These are phyloP conservation scores for Microcyclosporella mali DNA, from an alignment of 2,329 filamentous ascomycete genomes.

Conservation along the genomic window DNA sequence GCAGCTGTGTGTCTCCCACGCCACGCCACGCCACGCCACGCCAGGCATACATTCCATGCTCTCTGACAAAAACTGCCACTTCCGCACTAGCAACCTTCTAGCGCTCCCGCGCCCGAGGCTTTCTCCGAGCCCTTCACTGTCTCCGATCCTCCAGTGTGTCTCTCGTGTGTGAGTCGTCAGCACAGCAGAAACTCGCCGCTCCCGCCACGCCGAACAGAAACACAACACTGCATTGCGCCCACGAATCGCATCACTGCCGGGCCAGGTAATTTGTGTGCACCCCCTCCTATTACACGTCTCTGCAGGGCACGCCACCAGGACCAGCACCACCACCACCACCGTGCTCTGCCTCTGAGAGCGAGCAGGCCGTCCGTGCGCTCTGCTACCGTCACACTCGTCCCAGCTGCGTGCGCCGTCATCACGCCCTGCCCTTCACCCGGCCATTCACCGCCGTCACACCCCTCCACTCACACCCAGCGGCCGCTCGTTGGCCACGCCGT, in stretches of 20 bases:
- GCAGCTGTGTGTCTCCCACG: no score
- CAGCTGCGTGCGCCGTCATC: slow-evolving; percentile 3
- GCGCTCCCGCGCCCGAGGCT: slow-evolving; percentile 9
- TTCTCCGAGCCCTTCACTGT: no score
- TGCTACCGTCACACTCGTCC: slow-evolving; percentile 3
- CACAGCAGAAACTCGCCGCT: no score
- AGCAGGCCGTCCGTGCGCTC: slow-evolving; percentile 14
- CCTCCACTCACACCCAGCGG: no score
- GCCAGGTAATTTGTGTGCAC: no score
- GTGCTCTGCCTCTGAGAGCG: no score
- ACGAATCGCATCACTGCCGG: no score
- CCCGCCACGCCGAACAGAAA: not conserved
- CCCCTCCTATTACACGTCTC: no score
- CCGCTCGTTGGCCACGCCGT: slow-evolving; percentile 6
- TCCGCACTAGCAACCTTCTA: slow-evolving; percentile 2
- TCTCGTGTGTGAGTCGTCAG: no score
- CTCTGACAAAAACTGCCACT: slow-evolving; percentile 6
- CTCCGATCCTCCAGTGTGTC: no score
- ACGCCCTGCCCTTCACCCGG: slow-evolving; percentile 15
- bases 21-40: not conserved
- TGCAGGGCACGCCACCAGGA: no score
- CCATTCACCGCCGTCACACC: slow-evolving; percentile 7
- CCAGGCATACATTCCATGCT: no score
- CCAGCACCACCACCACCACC: not conserved
- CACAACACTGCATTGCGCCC: not conserved